A percentile compares a stretch with the other conserved stretches of the same genome.
These are phyloP conservation scores for Sugiyamaella paludigena DNA, from an alignment of 1,139 yeast genomes.

Conservation along the genomic window DNA sequence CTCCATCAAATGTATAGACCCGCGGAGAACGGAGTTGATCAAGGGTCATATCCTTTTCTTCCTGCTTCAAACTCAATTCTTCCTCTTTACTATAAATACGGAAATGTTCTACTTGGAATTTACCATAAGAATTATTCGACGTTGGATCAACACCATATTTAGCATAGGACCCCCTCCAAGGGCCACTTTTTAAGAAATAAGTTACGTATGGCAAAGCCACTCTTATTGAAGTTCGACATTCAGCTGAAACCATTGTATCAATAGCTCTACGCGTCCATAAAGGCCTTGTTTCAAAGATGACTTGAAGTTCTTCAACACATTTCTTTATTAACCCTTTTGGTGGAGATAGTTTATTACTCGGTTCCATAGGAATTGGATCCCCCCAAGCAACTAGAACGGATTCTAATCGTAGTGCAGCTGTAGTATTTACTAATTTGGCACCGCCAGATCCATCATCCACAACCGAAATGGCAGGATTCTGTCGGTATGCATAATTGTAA, in stretches of 20 bases:
- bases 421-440: slow-evolving; percentile 32
- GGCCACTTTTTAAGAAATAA: slow-evolving; percentile 81
- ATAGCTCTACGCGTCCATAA: slow-evolving; percentile 84
- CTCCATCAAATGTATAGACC: slow-evolving; percentile 69
- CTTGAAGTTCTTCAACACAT: slow-evolving; percentile 54
- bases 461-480: slow-evolving; percentile 53
- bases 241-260: slow-evolving; percentile 49
- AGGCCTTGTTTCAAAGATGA: slow-evolving; percentile 67
- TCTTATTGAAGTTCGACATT: slow-evolving; percentile 51
- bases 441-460: slow-evolving; percentile 54
- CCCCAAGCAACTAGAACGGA: slow-evolving; percentile 45
- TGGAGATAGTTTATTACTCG: slow-evolving; percentile 43
- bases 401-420: slow-evolving; percentile 34
- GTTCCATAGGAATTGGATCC: slow-evolving; percentile 47
- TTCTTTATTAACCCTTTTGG: slow-evolving; percentile 38
- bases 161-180: slow-evolving; percentile 91
- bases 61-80: slow-evolving; percentile 34
- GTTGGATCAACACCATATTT: slow-evolving; percentile 79
- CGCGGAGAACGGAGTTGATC: slow-evolving; percentile 4
- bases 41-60: slow-evolving; percentile 11
- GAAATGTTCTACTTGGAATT: slow-evolving; percentile 83
- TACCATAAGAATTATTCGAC: slow-evolving; percentile 51
- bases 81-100: slow-evolving; percentile 46
- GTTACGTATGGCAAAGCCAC: slow-evolving; percentile 82
- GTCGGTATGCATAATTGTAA: slow-evolving; percentile 62